Evolutionary conservation across 805 yeast genomes (phyloP).

Genomic region (Yarrowia porcina): DNA sequence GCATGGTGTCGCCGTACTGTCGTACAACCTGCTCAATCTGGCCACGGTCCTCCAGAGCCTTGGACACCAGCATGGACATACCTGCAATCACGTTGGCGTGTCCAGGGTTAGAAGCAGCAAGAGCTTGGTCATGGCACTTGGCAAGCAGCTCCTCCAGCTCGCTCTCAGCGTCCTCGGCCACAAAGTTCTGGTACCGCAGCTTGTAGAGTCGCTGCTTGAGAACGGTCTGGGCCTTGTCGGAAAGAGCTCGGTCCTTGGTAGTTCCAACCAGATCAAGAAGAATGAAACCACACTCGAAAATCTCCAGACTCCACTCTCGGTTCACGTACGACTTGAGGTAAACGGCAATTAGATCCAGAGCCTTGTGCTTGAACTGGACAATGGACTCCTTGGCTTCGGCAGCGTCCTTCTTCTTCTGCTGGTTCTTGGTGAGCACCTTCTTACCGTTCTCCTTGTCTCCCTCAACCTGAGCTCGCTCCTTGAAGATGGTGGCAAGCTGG

Average conservation of each 20-base stretch:
- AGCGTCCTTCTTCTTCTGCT: slow-evolving; percentile 56
- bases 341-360: slow-evolving; percentile 71
- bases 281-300: slow-evolving; percentile 48
- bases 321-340: slow-evolving; percentile 48
- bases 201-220: slow-evolving; percentile 60
- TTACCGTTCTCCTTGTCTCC: slow-evolving; percentile 59
- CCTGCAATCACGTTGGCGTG: slow-evolving; percentile 21
- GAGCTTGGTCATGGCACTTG: slow-evolving; percentile 41
- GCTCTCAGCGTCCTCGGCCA: slow-evolving; percentile 33
- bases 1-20: slow-evolving; percentile 54
- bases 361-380: slow-evolving; percentile 70
- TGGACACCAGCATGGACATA: slow-evolving; percentile 57
- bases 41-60: slow-evolving; percentile 41
- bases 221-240: slow-evolving; percentile 71
- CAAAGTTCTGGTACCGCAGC: slow-evolving; percentile 37
- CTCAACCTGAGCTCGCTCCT: slow-evolving; percentile 55
- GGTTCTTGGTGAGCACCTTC: slow-evolving; percentile 34
- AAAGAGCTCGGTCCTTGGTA: slow-evolving; percentile 67
- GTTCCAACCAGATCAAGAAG: slow-evolving; percentile 57
- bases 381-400: slow-evolving; percentile 75
- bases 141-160: slow-evolving; percentile 31
- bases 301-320: slow-evolving; percentile 37
- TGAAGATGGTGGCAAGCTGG: slow-evolving; percentile 77
- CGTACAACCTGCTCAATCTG: slow-evolving; percentile 44
- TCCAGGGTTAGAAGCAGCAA: slow-evolving; percentile 42